Evolutionary conservation across 208 protist species (phyloP).

Genomic region (Borovskyia barvae): DNA sequence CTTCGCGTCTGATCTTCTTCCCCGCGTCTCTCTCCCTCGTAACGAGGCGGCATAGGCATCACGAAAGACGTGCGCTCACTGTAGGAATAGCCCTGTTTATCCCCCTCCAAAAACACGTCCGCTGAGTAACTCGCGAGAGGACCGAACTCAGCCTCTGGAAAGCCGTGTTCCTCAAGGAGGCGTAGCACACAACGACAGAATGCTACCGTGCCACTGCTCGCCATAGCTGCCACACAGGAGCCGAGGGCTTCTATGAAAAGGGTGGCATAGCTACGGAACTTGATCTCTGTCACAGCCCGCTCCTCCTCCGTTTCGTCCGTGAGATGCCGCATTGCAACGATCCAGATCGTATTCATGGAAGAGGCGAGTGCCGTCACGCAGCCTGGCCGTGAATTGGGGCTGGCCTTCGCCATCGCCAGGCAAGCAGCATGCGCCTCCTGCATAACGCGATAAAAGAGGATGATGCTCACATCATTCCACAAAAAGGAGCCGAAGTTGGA

Average conservation of each 20-base stretch:
- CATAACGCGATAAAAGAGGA: slow-evolving; percentile 50
- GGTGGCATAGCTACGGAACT: slow-evolving; percentile 2
- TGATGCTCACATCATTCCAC: slow-evolving; percentile 67
- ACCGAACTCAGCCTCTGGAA: slow-evolving; percentile 61
- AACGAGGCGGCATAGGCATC: slow-evolving; percentile 53
- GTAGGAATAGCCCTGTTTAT: slow-evolving; percentile 76
- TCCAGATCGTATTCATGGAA: slow-evolving; percentile 15
- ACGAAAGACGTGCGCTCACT: slow-evolving; percentile 36
- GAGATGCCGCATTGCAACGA: slow-evolving; percentile 15
- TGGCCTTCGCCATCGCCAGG: slow-evolving; percentile 4
- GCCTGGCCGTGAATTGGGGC: not conserved
- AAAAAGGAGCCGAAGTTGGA: slow-evolving; percentile 54
- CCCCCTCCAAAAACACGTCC: slow-evolving; percentile 29
- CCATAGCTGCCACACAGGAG: not conserved
- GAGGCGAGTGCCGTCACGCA: not conserved
- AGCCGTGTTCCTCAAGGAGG: slow-evolving; percentile 63
- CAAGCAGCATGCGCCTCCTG: slow-evolving; percentile 26
- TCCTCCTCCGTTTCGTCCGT: slow-evolving; percentile 15
- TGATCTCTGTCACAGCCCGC: not conserved
- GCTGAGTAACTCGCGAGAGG: slow-evolving; percentile 26
- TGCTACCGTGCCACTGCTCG: slow-evolving; percentile 2
- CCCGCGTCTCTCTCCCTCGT: slow-evolving; percentile 61
- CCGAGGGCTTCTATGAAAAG: slow-evolving; percentile 1
- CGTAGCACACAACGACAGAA: slow-evolving; percentile 36
- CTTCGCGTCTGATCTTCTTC: slow-evolving; percentile 58